Evolutionary conservation across 2,329 filamentous ascomycete genomes (phyloP).

Genomic region (Pleomassaria siparia): DNA sequence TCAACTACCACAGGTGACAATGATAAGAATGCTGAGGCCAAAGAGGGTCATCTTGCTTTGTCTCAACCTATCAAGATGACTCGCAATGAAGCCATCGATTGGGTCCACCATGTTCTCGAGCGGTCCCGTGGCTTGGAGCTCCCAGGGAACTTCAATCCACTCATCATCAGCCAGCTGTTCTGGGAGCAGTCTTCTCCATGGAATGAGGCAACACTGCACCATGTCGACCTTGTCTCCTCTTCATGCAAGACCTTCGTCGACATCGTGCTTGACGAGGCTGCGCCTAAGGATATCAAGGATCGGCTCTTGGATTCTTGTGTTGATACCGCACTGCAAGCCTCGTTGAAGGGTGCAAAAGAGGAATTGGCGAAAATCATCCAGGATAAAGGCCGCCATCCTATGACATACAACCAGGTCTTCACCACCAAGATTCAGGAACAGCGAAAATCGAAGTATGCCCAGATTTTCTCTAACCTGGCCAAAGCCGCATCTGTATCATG

Average conservation of each 20-base stretch:
- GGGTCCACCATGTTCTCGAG: constrained; percentile 45
- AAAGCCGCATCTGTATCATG: neutral
- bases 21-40: neutral
- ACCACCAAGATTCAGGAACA: constrained; percentile 24
- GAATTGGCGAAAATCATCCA: constrained; percentile 52
- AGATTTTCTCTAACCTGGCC: neutral
- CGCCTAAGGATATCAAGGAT: constrained; percentile 44
- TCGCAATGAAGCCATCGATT: constrained; percentile 8
- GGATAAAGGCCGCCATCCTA: constrained; percentile 52
- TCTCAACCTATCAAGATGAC: neutral
- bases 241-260: constrained; percentile 40
- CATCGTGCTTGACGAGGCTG: constrained; percentile 37
- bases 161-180: constrained; percentile 63
- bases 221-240: constrained; percentile 41
- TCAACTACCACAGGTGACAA: neutral
- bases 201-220: constrained; percentile 44
- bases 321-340: constrained; percentile 43
- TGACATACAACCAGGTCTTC: constrained; percentile 57
- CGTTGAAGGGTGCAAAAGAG: constrained; percentile 33
- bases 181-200: constrained; percentile 59
- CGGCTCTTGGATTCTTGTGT: constrained; percentile 44
- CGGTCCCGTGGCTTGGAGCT: constrained; percentile 58
- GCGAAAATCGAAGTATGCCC: constrained; percentile 6
- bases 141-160: constrained; percentile 61
- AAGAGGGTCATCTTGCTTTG: neutral